Percentiles rank a stretch among this genome's conserved stretches.
phyloP scores from a whole-genome alignment of 106 monocot species.

The Amphibolis antarctica region DNA sequence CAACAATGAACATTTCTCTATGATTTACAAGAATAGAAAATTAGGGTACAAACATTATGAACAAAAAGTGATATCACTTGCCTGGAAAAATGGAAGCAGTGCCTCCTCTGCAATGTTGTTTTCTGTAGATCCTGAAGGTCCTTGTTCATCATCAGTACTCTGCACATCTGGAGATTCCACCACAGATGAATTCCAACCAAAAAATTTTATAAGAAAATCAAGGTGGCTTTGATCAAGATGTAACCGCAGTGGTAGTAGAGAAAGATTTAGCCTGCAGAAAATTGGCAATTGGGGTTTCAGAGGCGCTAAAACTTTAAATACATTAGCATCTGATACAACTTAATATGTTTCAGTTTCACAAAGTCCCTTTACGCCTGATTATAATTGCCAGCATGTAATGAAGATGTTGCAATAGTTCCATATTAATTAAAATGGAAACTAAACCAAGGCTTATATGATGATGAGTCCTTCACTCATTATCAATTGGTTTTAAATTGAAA shows the following conservation, averaged over 20 bases:
- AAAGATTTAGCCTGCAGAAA: conserved; percentile 50
- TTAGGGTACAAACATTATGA: background rate
- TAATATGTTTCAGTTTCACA: too few relatives aligned
- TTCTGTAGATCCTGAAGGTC: conserved; percentile 10
- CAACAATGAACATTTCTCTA: background rate
- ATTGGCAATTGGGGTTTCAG: background rate
- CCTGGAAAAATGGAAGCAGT: conserved; percentile 99
- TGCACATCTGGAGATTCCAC: conserved; percentile 12
- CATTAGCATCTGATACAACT: too few relatives aligned
- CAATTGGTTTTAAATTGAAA: too few relatives aligned
- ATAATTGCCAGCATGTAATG: too few relatives aligned
- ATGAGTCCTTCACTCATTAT: too few relatives aligned
- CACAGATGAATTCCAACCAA: conserved; percentile 30
- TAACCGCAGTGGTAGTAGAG: conserved; percentile 61
- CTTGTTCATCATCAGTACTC: conserved; percentile 28
- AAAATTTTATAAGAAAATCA: conserved; percentile 69
- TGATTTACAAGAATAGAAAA: background rate
- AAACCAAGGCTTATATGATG: too few relatives aligned
- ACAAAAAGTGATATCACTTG: conserved; percentile 3
- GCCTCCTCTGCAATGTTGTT: conserved; percentile 58
- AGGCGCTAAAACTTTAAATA: too few relatives aligned
- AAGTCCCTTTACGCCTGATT: too few relatives aligned
- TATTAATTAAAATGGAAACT: too few relatives aligned
- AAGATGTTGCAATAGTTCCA: too few relatives aligned
- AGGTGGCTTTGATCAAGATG: conserved; percentile 95